These are phyloP conservation scores for Taphrina sp. DNA, from an alignment of 1,139 yeast genomes.

Conservation along the genomic window DNA sequence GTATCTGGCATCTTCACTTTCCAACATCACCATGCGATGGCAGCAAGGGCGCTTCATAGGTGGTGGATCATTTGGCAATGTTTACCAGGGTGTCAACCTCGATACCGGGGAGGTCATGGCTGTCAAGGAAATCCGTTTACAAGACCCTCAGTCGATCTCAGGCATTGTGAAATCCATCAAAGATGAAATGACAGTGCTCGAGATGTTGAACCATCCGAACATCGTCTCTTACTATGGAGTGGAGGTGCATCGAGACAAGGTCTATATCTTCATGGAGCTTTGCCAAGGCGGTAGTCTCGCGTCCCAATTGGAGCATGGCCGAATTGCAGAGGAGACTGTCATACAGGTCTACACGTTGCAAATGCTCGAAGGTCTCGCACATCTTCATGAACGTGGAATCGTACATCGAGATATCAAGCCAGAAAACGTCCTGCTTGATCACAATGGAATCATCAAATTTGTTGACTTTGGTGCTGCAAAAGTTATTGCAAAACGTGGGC, in stretches of 20 bases:
- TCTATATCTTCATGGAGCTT: slow-evolving; percentile 93
- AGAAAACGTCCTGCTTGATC: slow-evolving; percentile 78
- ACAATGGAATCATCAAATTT: slow-evolving; percentile 66
- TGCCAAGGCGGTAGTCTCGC: slow-evolving; percentile 96
- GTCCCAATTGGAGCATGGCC: slow-evolving; percentile 76
- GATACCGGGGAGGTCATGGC: slow-evolving; percentile 98
- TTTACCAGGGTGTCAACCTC: slow-evolving; percentile 84
- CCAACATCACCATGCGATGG: slow-evolving; percentile 93
- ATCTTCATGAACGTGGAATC: slow-evolving; percentile 91
- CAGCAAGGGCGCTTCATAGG: slow-evolving; percentile 93
- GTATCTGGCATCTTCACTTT: slow-evolving; percentile 81
- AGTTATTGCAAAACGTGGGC: slow-evolving; percentile 63
- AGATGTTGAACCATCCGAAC: slow-evolving; percentile 92
- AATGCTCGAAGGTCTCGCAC: slow-evolving; percentile 92
- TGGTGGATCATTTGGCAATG: slow-evolving; percentile 94
- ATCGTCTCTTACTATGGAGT: slow-evolving; percentile 96
- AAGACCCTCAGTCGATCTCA: slow-evolving; percentile 80
- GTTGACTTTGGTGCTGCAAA: slow-evolving; percentile 84
- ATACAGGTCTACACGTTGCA: slow-evolving; percentile 87
- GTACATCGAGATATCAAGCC: slow-evolving; percentile 97
- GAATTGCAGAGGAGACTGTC: slow-evolving; percentile 93
- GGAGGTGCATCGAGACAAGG: slow-evolving; percentile 94
- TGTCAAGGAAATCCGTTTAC: slow-evolving; percentile 89
- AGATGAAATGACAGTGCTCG: slow-evolving; percentile 95
- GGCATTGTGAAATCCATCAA: slow-evolving; percentile 83